These are phyloP conservation scores for Xylaria intraflava DNA, from an alignment of 495 filamentous ascomycete species.

Conservation along the genomic window DNA sequence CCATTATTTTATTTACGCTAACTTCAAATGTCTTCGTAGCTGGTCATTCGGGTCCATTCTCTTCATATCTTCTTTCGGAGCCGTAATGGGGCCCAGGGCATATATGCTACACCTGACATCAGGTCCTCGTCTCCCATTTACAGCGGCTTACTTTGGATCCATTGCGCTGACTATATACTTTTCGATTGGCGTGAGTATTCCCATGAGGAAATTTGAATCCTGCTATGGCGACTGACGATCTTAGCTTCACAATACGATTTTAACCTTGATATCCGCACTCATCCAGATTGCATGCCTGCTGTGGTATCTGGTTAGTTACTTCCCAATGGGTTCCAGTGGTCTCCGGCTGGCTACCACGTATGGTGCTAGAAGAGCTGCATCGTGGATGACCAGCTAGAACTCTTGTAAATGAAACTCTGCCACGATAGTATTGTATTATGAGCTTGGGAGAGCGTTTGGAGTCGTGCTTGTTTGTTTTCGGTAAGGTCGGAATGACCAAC, in stretches of 20 bases:
- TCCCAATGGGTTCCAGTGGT: conserved; percentile 90
- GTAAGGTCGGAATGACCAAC: background rate
- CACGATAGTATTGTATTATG: background rate
- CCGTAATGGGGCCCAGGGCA: conserved; percentile 78
- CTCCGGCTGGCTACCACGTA: conserved; percentile 80
- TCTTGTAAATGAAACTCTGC: background rate
- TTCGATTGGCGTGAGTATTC: conserved; percentile 72
- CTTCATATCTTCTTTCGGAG: conserved; percentile 89
- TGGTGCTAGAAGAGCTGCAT: conserved; percentile 71
- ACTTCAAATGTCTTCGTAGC: conserved; percentile 40
- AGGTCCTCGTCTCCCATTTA: conserved; percentile 81
- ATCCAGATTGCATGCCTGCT: conserved; percentile 73
- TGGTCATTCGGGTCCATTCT: conserved; percentile 90
- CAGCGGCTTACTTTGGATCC: conserved; percentile 93
- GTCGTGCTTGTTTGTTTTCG: background rate
- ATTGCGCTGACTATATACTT: conserved; percentile 88
- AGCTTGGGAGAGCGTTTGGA: conserved; percentile 3
- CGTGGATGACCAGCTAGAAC: conserved; percentile 76
- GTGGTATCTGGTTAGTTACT: conserved; percentile 97
- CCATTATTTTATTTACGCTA: conserved; percentile 11
- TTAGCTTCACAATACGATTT: conserved; percentile 70
- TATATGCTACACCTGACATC: conserved; percentile 85
- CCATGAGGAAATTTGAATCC: background rate
- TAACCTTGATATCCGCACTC: conserved; percentile 78
- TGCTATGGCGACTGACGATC: conserved; percentile 17